Conservation (phyloP, 257 asterid species). For the Cordia subcordata region DNA sequence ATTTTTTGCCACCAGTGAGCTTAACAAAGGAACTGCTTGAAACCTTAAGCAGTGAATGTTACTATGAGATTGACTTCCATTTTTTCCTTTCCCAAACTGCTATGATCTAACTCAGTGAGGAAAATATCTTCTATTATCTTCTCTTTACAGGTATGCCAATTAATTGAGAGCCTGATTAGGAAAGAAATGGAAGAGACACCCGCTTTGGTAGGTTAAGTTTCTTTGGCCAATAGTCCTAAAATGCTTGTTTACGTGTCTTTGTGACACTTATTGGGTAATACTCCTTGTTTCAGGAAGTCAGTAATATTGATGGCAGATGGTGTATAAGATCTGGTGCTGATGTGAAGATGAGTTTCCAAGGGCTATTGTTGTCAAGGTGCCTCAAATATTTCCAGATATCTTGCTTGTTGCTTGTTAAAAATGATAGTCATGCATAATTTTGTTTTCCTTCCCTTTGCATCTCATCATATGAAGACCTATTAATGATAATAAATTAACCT, state of each 20-base stretch:
- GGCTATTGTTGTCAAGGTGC: slow-evolving; percentile 84
- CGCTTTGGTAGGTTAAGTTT: slow-evolving; percentile 43
- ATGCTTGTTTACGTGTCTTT: neutral
- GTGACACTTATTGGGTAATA: neutral
- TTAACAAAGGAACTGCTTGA: neutral
- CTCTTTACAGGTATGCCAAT: slow-evolving; percentile 57
- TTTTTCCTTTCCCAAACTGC: too few relatives aligned
- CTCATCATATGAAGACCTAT: neutral
- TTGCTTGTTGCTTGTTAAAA: slow-evolving; percentile 14
- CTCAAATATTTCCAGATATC: slow-evolving; percentile 20
- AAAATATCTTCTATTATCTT: slow-evolving; percentile 15
- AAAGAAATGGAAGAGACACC: slow-evolving; percentile 54
- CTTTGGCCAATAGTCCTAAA: slow-evolving; percentile 8
- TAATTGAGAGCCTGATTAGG: slow-evolving; percentile 77
- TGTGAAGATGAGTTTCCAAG: slow-evolving; percentile 50
- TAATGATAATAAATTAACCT: neutral
- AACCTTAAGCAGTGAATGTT: neutral
- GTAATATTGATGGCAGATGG: slow-evolving; percentile 83
- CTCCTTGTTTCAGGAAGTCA: slow-evolving; percentile 54
- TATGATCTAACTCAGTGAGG: slow-evolving; percentile 12
- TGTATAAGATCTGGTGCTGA: slow-evolving; percentile 64
- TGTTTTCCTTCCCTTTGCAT: neutral
- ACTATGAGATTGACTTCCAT: neutral
- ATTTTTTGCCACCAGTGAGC: neutral
- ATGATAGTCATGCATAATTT: slow-evolving; percentile 5